Evolutionary conservation across 2,329 filamentous ascomycete species (phyloP), one percentile per base, ranked within the genome.

Genomic region (Coleophoma cylindrospora): DNA sequence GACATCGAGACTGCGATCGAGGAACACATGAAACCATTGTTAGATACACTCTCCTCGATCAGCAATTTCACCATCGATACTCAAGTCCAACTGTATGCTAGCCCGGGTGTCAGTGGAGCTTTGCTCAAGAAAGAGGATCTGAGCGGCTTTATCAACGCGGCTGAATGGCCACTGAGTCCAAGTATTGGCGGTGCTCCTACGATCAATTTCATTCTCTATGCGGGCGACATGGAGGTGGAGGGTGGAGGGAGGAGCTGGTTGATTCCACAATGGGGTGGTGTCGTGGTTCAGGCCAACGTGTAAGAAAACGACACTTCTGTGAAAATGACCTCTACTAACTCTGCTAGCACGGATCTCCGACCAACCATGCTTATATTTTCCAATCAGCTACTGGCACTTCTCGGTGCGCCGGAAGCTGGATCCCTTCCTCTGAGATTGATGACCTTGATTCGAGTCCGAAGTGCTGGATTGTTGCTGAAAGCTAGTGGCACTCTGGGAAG

Each of bases 31-130:
- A 75, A 81, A 48, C 92, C 94, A 0, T 77, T 97, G 43, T 76
- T 99, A 0, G 77, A 88, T 40, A 84, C 90, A 22, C 80, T 97
- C 27, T 80, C 83, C 0, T 77, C 86, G 1, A 95, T 96, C 57
- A 94, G 91, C 73, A 92, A 95, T 66, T 97, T 99, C 63, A 96
- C 91, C 13, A 86, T 97, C 45, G 91, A 97, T 64, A 95, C 91
- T 0, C 94, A 99, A 69, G 88, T 99, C 3, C 94, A 99, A 69
- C 79, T 97, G 0, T 96, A 96, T 64, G 92, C 94, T n/a, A 72
- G 74, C 1, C 80, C 82, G 0, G 79, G 83, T n/a, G 79, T 81
- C 1, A 76, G 80, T 60, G 64, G 64, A 0, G 70, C 84, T 21
- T 77, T 86, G 0, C 72, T 99, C 34, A 84, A 81, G 61, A 91